phyloP scores from a whole-genome alignment of 148 eudicot species.

The Nepenthes mirabilis region DNA sequence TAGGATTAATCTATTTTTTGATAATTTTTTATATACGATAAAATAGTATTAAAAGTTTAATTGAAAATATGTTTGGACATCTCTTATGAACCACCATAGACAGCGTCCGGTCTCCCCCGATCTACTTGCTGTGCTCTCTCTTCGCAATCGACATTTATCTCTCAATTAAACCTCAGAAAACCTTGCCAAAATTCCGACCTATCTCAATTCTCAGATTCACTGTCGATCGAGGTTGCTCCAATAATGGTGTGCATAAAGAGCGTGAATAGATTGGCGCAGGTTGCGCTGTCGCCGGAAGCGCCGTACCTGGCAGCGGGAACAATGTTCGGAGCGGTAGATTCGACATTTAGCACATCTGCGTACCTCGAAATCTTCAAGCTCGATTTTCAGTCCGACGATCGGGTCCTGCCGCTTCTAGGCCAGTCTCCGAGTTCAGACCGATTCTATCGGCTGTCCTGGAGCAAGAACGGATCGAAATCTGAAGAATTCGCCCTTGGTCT shows the following conservation, averaged over 20 bases:
- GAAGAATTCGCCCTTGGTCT: slow-evolving; percentile 57
- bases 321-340: slow-evolving; percentile 94
- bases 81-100: too few relatives aligned
- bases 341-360: slow-evolving; percentile 81
- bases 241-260: slow-evolving; percentile 54
- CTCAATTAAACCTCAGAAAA: neutral
- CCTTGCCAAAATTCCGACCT: neutral
- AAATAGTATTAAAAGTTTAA: too few relatives aligned
- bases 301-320: slow-evolving; percentile 82
- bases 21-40: too few relatives aligned
- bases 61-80: too few relatives aligned
- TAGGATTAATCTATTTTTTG: too few relatives aligned
- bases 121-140: too few relatives aligned
- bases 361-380: slow-evolving; percentile 69
- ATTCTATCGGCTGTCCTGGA: slow-evolving; percentile 77
- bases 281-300: slow-evolving; percentile 69
- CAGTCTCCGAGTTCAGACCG: slow-evolving; percentile 59
- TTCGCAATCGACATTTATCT: too few relatives aligned
- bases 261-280: slow-evolving; percentile 72
- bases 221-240: neutral
- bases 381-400: slow-evolving; percentile 74
- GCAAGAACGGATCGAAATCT: slow-evolving; percentile 28
- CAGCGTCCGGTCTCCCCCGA: too few relatives aligned
- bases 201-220: neutral
- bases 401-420: slow-evolving; percentile 34